Evolutionary conservation across 2,329 filamentous ascomycete genomes (phyloP).

Genomic region (Colletotrichum destructivum): DNA sequence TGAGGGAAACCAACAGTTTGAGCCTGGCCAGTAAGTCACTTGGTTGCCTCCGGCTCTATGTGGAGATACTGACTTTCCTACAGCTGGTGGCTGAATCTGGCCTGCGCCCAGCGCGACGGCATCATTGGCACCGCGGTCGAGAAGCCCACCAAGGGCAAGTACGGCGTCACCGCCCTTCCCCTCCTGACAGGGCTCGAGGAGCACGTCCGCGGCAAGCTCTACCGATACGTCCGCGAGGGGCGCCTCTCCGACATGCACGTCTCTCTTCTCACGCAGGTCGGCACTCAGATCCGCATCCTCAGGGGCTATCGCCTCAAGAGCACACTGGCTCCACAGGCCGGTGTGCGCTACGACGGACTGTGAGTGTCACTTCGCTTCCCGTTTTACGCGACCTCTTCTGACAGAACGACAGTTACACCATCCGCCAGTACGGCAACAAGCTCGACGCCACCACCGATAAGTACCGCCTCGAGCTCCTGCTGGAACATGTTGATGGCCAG

Average conservation of each 20-base stretch:
- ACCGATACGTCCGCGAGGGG: slow-evolving; percentile 63
- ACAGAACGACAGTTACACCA: slow-evolving; percentile 59
- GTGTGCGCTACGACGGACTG: slow-evolving; percentile 72
- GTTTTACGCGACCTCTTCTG: neutral
- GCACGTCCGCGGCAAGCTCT: slow-evolving; percentile 49
- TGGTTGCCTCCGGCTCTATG: neutral
- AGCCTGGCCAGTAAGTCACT: slow-evolving; percentile 64
- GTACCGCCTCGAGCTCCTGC: slow-evolving; percentile 61
- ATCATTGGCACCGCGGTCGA: slow-evolving; percentile 63
- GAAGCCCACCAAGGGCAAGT: slow-evolving; percentile 61
- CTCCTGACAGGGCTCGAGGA: slow-evolving; percentile 68
- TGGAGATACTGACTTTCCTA: slow-evolving; percentile 41
- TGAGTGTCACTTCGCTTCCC: slow-evolving; percentile 53
- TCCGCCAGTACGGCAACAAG: slow-evolving; percentile 64
- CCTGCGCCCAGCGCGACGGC: slow-evolving; percentile 70
- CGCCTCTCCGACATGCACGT: slow-evolving; percentile 62
- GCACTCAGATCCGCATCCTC: slow-evolving; percentile 66
- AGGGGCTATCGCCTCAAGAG: slow-evolving; percentile 67
- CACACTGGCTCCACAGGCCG: slow-evolving; percentile 64
- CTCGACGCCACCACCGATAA: slow-evolving; percentile 56
- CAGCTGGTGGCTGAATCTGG: slow-evolving; percentile 73
- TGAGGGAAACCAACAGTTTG: slow-evolving; percentile 59
- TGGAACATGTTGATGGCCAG: slow-evolving; percentile 62
- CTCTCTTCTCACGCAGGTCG: slow-evolving; percentile 64
- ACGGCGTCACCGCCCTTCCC: slow-evolving; percentile 64